phyloP scores from a whole-genome alignment of 192 early-diverging fungal species.

The Coemansia guatemalensis region DNA sequence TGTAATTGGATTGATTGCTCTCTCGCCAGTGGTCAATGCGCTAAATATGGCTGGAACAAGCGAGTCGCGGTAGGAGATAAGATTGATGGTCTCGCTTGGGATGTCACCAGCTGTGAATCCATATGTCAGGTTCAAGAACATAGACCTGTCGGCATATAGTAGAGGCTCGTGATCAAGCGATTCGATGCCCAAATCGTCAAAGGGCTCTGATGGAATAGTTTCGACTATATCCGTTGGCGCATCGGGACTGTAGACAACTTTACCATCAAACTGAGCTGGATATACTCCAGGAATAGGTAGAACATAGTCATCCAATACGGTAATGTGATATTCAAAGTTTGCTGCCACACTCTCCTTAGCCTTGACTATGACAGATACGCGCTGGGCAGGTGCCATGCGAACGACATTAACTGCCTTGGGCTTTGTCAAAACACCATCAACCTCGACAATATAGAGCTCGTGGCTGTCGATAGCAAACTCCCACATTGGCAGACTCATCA shows the following conservation, averaged over 20 bases:
- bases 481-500: slow-evolving; percentile 69
- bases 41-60: slow-evolving; percentile 66
- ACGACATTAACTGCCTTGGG: slow-evolving; percentile 58
- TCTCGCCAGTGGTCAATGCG: slow-evolving; percentile 58
- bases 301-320: slow-evolving; percentile 70
- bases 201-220: slow-evolving; percentile 24
- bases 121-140: slow-evolving; percentile 60
- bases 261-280: slow-evolving; percentile 52
- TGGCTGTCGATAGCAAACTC: slow-evolving; percentile 77
- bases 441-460: slow-evolving; percentile 73
- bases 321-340: slow-evolving; percentile 73
- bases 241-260: slow-evolving; percentile 46
- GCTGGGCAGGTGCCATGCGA: slow-evolving; percentile 68
- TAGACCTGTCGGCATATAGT: slow-evolving; percentile 45
- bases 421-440: slow-evolving; percentile 67
- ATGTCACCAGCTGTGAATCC: slow-evolving; percentile 59
- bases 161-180: slow-evolving; percentile 54
- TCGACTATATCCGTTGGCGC: slow-evolving; percentile 12
- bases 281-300: slow-evolving; percentile 57
- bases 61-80: slow-evolving; percentile 60
- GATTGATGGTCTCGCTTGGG: slow-evolving; percentile 75
- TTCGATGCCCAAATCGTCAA: slow-evolving; percentile 53
- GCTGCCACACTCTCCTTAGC: slow-evolving; percentile 55
- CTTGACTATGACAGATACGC: slow-evolving; percentile 74
- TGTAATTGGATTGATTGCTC: slow-evolving; percentile 46